These are phyloP conservation scores for Fusarium ramigenum DNA, from an alignment of 2,329 filamentous ascomycete species.

Conservation along the genomic window DNA sequence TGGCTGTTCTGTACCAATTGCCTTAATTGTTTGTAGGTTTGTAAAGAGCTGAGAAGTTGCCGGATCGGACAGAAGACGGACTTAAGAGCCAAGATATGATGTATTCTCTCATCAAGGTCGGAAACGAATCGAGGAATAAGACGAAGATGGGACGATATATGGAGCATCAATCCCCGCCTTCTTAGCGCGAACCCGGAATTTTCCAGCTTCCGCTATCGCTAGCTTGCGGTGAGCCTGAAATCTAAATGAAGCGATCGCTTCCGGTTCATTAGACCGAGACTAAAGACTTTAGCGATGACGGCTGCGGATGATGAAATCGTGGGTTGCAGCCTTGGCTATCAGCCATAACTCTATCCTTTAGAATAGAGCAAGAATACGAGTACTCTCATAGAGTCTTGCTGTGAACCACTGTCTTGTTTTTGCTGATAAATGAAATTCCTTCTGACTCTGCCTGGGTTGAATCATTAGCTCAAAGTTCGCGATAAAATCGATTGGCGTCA, in stretches of 20 bases:
- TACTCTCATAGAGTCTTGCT: background rate
- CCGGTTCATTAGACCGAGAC: background rate
- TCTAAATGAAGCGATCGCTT: slow-evolving; percentile 3
- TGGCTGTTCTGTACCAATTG: rapidly evolving
- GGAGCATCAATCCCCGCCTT: background rate
- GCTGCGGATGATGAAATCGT: background rate
- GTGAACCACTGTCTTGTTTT: rapidly evolving
- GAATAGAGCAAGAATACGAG: rapidly evolving
- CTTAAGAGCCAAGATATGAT: background rate
- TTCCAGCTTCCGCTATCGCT: background rate
- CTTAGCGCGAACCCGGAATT: background rate
- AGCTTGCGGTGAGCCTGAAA: slow-evolving; percentile 19
- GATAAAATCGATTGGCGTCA: background rate
- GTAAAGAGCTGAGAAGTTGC: too few relatives aligned
- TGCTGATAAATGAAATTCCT: rapidly evolving
- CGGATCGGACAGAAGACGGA: rapidly evolving
- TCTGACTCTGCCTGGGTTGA: background rate
- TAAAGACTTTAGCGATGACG: background rate
- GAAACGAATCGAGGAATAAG: background rate
- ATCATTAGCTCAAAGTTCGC: background rate
- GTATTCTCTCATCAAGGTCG: background rate
- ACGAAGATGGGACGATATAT: slow-evolving; percentile 4
- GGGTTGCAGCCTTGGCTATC: background rate
- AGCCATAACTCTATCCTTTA: rapidly evolving
- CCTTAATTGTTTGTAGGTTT: rapidly evolving